These are phyloP conservation scores for Leccinum disarticulatum DNA, from an alignment of 768 basidiomycete species.

Conservation along the genomic window DNA sequence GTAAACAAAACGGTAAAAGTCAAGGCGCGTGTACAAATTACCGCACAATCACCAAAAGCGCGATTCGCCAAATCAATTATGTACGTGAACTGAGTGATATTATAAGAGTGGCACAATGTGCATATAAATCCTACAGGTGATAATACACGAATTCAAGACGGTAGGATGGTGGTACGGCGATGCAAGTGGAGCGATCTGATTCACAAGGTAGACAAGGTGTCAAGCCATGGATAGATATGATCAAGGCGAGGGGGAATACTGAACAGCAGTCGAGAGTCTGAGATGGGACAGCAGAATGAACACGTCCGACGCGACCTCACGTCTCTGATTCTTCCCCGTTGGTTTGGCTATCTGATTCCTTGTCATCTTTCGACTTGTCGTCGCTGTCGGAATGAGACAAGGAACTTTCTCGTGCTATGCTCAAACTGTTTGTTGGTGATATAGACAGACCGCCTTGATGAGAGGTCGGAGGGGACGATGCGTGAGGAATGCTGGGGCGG, in stretches of 20 bases:
- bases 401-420: slow-evolving; percentile 62
- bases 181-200: slow-evolving; percentile 17
- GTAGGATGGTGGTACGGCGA: slow-evolving; percentile 24
- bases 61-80: slow-evolving; percentile 6
- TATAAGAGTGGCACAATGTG: slow-evolving; percentile 22
- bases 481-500: slow-evolving; percentile 78
- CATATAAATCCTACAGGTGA: slow-evolving; percentile 27
- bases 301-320: slow-evolving; percentile 13
- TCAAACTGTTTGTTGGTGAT: slow-evolving; percentile 72
- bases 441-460: slow-evolving; percentile 60
- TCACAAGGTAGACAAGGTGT: slow-evolving; percentile 7
- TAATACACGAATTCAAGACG: slow-evolving; percentile 29
- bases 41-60: slow-evolving; percentile 11
- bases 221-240: slow-evolving; percentile 24
- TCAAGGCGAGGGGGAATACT: slow-evolving; percentile 22
- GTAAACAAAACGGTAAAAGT: not conserved
- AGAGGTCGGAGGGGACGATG: slow-evolving; percentile 64
- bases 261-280: slow-evolving; percentile 12
- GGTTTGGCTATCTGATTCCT: slow-evolving; percentile 5
- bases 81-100: slow-evolving; percentile 7
- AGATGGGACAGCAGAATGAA: slow-evolving; percentile 5
- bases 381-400: slow-evolving; percentile 33
- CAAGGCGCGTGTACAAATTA: too few species aligned
- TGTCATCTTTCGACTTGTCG: slow-evolving; percentile 19
- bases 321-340: slow-evolving; percentile 16